Base-by-base conservation (phyloP, 1,284 basidiomycete species). In the Tremellales sp. region DNA sequence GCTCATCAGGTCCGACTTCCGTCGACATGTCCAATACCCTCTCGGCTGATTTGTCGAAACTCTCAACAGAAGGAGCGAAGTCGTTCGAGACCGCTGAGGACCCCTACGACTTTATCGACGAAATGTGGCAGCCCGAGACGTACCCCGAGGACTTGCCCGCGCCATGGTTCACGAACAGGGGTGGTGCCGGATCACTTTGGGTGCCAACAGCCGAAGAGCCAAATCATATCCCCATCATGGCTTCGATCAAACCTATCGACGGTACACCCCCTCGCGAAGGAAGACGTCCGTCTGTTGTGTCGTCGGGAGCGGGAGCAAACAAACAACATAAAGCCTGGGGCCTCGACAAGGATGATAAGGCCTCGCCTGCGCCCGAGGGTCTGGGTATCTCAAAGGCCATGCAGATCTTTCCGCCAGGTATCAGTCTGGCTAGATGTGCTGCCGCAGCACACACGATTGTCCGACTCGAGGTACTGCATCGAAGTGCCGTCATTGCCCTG, bases 401-500 rank as follows among this genome's bases (percentile, higher is more conserved):
- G 15, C 54, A 58, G 31, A 59, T 64, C 13, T 75, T 76, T 63
- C 73, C 74, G 5, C 73, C 74, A 4, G 74, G 74, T 24, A 62
- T 75, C 37, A 65, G 61, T 48, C 62, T 76, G 2, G 70, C 67
- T 12, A 59, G 73, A 17, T 72, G 69, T 40, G 68, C 72, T 2
- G 69, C 70, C 1, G 74, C 74, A 4, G 74, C 73, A 8, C 73
- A 75, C 48, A 68, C 72, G 2, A 69, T 76, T 39, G 70, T 76
- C 6, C 56, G 73, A 19, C 52, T 75, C 23, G 73, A 75, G 46
- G 67, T 74, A 2, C 52, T 75, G 19, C 74, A 76, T 56, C 65
- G 72, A 48, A 61, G 61, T 29, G 73, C 74, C 1, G 60, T 65
- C 3, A 67, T 75, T 23, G 72, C 73, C 7, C 51, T 73, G 54